Evolutionary conservation across 495 filamentous ascomycete species (phyloP), one percentile per base, ranked within the genome.

Genomic region (Oidiodendron maius): DNA sequence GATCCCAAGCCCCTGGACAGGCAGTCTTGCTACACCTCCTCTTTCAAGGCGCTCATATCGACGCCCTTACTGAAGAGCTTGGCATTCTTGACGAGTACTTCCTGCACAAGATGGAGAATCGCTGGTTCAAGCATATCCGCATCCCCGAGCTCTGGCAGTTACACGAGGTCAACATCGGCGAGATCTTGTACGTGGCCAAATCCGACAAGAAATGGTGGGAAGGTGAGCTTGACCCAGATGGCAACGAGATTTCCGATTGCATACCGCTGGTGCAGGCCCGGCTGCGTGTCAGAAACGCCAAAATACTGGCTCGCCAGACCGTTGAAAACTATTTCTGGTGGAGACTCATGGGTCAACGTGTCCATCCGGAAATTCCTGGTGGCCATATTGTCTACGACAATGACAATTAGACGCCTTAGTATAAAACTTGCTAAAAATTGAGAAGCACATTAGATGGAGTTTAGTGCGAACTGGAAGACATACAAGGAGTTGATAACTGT

Each of bases 321-420:
- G 8, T 51, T 12, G 48, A 51, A 30, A 51, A 44, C n/a, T 39
- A 51, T 39, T 44, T 51, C n/a, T 44, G 30, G 40, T 44, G 18
- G 16, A 16, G 40, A 16, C 39, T 44, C 3, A 36, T 4, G 11
- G 30, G 30, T 9, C n/a, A 12, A 24, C 3, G 15, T 8, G 10
- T 8, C 15, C 40, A 44, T 28, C 2, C 4, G 21, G 22, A 25
- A 5, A 4, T 24, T 3, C 16, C 20, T 8, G n/a, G n/a, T n/a
- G n/a, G n/a, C n/a, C n/a, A n/a, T n/a, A n/a, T n/a, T n/a, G n/a
- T n/a, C n/a, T n/a, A n/a, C n/a, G n/a, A n/a, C n/a, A n/a, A n/a
- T n/a, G n/a, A n/a, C n/a, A n/a, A n/a, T n/a, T n/a, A n/a, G n/a
- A n/a, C n/a, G n/a, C n/a, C n/a, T n/a, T n/a, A n/a, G n/a, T n/a